Base-by-base conservation (phyloP, 306 rosid species). In the Gleditsia sinensis region DNA sequence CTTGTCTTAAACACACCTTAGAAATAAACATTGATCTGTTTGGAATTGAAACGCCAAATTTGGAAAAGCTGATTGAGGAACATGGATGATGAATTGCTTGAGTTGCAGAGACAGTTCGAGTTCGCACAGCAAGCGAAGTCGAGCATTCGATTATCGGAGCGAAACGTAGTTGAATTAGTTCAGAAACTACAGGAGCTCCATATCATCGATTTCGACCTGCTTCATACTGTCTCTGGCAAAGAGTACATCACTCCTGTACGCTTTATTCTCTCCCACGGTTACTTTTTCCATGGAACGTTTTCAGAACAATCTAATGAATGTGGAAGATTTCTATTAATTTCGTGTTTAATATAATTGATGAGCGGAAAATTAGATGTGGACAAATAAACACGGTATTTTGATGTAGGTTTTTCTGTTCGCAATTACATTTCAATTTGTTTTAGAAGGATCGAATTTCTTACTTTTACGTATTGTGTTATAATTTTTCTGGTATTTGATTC, bases 41-140 rank as follows among this genome's bases (percentile, higher is more conserved):
- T n/a, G n/a, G n/a, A n/a, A n/a, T n/a, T n/a, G n/a, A n/a, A n/a
- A n/a, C n/a, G n/a, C n/a, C n/a, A n/a, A n/a, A n/a, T n/a, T n/a
- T n/a, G n/a, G n/a, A n/a, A n/a, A n/a, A n/a, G n/a, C 65, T 51
- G 75, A 83, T 85, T 85, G 45, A 60, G 43, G 37, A 82, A 9
- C 57, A 94, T 95, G 98, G 99, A 95, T 65, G 91, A 87, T 71
- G 99, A 94, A 90, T 80, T 95, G 89, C 87, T 92, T 21, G 96
- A 92, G 79, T 81, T 95, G 71, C 99, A 95, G 88, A 71, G 91
- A 48, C 99, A 92, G 74, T 95, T 95, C 84, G 98, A 92, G 82
- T 92, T 83, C 79, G 99, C 96, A 3, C 99, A 95, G 87, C 89
- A 95, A 71, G 99, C 90, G 9, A 92, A 95, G 74, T 95, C 99